Evolutionary conservation across 2,329 filamentous ascomycete species (phyloP).

Genomic region (Botryosphaeria dothidea): DNA sequence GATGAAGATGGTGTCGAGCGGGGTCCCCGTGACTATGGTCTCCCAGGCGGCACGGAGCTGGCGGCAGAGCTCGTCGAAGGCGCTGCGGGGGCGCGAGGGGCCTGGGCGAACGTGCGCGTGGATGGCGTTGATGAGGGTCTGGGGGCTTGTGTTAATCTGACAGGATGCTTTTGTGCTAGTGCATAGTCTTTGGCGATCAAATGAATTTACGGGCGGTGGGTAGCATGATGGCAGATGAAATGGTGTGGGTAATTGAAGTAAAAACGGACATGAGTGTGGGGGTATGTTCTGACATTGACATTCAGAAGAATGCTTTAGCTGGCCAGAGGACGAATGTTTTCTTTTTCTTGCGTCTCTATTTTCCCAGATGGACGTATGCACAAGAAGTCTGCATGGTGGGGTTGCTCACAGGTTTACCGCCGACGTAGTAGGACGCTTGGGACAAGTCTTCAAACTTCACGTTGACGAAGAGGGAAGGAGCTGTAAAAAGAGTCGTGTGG

Average conservation of each 20-base stretch:
- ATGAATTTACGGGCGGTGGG: too few species aligned
- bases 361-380: too few species aligned
- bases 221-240: too few species aligned
- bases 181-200: too few species aligned
- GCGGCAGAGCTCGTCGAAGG: slow-evolving; percentile 22
- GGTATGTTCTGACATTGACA: too few species aligned
- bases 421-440: slow-evolving; percentile 33
- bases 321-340: too few species aligned
- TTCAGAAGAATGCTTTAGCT: too few species aligned
- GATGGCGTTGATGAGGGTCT: slow-evolving; percentile 26
- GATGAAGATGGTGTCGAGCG: slow-evolving; percentile 30
- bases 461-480: slow-evolving; percentile 48
- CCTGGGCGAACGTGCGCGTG: slow-evolving; percentile 28
- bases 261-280: too few species aligned
- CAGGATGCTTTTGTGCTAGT: too few species aligned
- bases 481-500: slow-evolving; percentile 44
- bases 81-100: slow-evolving; percentile 9
- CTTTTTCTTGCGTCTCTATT: neutral
- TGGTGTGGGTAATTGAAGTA: too few species aligned
- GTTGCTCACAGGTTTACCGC: slow-evolving; percentile 32
- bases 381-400: too few species aligned
- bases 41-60: slow-evolving; percentile 27
- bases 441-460: slow-evolving; percentile 38
- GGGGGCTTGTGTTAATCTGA: neutral
- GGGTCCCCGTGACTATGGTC: neutral